Conservation (phyloP, 768 basidiomycete genomes). For the Leucosporidium scottii region DNA sequence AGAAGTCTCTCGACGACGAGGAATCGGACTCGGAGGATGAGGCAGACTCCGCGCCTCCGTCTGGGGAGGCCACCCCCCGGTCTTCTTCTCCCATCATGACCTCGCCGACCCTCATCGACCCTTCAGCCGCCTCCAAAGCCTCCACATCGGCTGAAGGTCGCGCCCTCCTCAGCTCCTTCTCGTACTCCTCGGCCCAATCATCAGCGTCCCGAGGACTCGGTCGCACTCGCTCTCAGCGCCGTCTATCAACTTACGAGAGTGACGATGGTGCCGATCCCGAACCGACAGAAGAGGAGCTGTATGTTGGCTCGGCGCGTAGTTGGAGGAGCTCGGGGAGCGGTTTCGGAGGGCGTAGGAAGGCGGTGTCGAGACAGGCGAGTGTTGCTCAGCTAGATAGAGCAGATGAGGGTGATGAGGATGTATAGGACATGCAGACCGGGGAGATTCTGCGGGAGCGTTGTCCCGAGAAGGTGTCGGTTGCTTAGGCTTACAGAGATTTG, state of each 20-base stretch:
- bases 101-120: no score
- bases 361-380: background rate
- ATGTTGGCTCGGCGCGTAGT: background rate
- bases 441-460: no score
- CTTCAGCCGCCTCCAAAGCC: no score
- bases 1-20: background rate
- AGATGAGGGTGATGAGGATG: background rate
- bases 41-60: background rate
- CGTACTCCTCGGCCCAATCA: background rate
- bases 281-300: background rate
- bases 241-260: background rate
- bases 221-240: no score
- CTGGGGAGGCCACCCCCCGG: background rate
- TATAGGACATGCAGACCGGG: background rate
- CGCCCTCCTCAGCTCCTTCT: background rate
- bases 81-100: background rate
- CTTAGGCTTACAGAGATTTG: no score
- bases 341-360: background rate
- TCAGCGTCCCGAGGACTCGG: no score
- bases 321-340: background rate
- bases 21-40: slow-evolving; percentile 45
- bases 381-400: background rate
- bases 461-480: no score
- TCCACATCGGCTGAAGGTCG: no score
- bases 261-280: background rate